These are phyloP conservation scores for Aspergillus homomorphus DNA, from an alignment of 495 filamentous ascomycete species.

Conservation along the genomic window DNA sequence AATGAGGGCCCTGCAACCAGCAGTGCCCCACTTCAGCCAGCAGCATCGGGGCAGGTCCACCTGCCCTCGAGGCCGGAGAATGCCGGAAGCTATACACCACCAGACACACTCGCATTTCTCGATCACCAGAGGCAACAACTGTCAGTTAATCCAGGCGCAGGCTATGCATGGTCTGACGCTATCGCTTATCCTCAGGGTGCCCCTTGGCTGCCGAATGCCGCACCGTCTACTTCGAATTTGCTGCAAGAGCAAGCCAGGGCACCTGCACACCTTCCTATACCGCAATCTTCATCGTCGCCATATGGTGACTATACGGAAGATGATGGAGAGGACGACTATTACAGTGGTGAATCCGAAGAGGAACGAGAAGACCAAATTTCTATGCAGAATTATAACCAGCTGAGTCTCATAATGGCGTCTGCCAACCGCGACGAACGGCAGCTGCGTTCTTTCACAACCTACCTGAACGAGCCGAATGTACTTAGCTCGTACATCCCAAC, in stretches of 20 bases:
- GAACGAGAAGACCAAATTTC: constrained; percentile 56
- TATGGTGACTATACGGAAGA: constrained; percentile 42
- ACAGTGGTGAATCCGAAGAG: constrained; percentile 66
- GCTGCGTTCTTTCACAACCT: constrained; percentile 60
- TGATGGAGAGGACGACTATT: constrained; percentile 53
- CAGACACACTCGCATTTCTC: constrained; percentile 1
- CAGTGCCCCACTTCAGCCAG: neutral
- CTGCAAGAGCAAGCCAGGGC: neutral
- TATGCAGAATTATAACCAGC: constrained; percentile 51
- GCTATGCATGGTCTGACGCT: constrained; percentile 3
- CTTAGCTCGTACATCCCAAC: constrained; percentile 76
- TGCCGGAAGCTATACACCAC: neutral
- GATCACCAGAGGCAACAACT: constrained; percentile 14
- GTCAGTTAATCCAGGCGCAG: neutral
- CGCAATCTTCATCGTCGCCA: constrained; percentile 11
- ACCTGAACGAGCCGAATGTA: constrained; percentile 66
- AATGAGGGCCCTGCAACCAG: neutral
- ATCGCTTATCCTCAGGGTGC: neutral
- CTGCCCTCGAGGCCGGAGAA: neutral
- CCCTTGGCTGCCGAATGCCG: neutral
- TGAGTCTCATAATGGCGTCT: constrained; percentile 45
- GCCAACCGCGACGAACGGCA: constrained; percentile 49
- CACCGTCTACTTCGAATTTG: neutral
- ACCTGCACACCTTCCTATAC: neutral
- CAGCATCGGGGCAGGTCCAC: neutral